Evolutionary conservation across 2,329 filamentous ascomycete genomes (phyloP).

Genomic region (Penicillium sp.): DNA sequence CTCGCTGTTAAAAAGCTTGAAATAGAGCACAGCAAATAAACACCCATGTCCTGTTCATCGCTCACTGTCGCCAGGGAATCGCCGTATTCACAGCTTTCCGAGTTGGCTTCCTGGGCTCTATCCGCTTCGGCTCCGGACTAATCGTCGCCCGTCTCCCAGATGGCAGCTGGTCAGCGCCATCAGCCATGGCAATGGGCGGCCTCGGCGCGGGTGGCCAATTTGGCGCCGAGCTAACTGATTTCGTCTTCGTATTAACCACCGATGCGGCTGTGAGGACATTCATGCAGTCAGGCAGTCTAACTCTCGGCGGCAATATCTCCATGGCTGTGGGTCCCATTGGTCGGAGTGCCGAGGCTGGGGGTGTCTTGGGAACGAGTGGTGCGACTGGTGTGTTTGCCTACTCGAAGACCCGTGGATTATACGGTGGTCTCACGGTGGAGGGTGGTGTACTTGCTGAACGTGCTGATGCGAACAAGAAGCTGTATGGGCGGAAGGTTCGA

Average conservation of each 20-base stretch:
- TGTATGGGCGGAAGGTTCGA: conserved; percentile 78
- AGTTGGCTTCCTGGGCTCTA: conserved; percentile 48
- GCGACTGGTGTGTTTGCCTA: conserved; percentile 93
- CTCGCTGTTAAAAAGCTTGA: no score
- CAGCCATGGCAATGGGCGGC: conserved; percentile 48
- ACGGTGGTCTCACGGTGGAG: conserved; percentile 89
- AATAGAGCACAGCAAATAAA: no score
- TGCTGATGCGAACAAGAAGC: conserved; percentile 91
- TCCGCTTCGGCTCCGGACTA: conserved; percentile 47
- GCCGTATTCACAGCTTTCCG: conserved; percentile 48
- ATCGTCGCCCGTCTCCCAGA: conserved; percentile 48
- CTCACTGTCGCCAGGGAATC: conserved; percentile 36
- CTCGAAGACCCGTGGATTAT: conserved; percentile 93
- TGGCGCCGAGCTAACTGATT: conserved; percentile 54
- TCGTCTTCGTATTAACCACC: conserved; percentile 97
- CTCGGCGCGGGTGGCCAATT: conserved; percentile 49
- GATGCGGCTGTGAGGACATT: conserved; percentile 83
- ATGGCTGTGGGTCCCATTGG: conserved; percentile 93
- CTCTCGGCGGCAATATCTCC: conserved; percentile 90
- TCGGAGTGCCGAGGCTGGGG: conserved; percentile 93
- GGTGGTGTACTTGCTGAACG: conserved; percentile 89
- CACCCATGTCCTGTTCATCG: no score
- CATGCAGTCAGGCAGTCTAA: conserved; percentile 83
- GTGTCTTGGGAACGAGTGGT: conserved; percentile 80
- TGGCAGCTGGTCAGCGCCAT: conserved; percentile 48